Conservation (phyloP, 2,329 filamentous ascomycete species). For the Venturia pyrina region DNA sequence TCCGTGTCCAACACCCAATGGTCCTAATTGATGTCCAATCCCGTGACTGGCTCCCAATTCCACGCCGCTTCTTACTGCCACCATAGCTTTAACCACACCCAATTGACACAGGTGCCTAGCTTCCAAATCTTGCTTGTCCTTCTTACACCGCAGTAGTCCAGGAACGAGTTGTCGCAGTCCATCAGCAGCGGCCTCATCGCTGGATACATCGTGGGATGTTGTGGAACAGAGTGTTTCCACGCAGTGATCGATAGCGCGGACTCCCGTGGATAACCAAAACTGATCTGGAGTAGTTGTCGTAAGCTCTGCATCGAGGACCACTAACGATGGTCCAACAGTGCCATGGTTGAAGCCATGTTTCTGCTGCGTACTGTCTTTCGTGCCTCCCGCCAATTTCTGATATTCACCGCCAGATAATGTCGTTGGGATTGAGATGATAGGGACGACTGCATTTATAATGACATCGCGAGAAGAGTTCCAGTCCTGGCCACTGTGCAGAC, state of each 20-base stretch:
- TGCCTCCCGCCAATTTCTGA: slow-evolving; percentile 29
- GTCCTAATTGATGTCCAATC: slow-evolving; percentile 35
- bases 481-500: slow-evolving; percentile 16
- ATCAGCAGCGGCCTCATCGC: slow-evolving; percentile 28
- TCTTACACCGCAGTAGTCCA: slow-evolving; percentile 32
- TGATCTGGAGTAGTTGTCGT: slow-evolving; percentile 40
- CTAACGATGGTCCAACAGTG: slow-evolving; percentile 36
- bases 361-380: slow-evolving; percentile 21
- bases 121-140: slow-evolving; percentile 27
- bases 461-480: background rate
- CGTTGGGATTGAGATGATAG: slow-evolving; percentile 32
- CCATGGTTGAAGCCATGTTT: slow-evolving; percentile 22
- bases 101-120: slow-evolving; percentile 40
- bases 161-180: slow-evolving; percentile 35
- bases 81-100: slow-evolving; percentile 45
- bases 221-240: slow-evolving; percentile 42
- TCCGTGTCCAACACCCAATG: slow-evolving; percentile 48
- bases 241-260: slow-evolving; percentile 48
- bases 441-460: slow-evolving; percentile 18
- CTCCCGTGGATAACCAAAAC: slow-evolving; percentile 49
- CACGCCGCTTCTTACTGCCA: slow-evolving; percentile 31
- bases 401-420: slow-evolving; percentile 34
- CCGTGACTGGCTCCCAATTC: slow-evolving; percentile 31
- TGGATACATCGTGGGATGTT: slow-evolving; percentile 23
- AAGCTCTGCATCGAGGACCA: slow-evolving; percentile 48